These are phyloP conservation scores for Sclerotinia trifoliorum DNA, from an alignment of 2,329 filamentous ascomycete genomes.

Conservation along the genomic window DNA sequence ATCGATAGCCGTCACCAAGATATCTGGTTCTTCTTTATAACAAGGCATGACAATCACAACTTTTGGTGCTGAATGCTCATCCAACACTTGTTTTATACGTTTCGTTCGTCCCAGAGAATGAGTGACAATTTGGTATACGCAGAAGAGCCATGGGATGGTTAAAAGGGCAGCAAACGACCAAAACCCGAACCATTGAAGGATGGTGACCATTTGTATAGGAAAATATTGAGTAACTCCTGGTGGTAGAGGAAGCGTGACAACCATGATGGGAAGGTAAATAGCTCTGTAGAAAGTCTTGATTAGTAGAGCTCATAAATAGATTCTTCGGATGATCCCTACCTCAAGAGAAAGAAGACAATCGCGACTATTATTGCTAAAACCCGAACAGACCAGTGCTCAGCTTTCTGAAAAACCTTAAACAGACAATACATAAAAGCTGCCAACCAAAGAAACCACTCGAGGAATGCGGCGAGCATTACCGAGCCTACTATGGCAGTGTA, in stretches of 20 bases:
- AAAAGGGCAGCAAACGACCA: slow-evolving; percentile 86
- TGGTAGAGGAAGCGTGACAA: slow-evolving; percentile 86
- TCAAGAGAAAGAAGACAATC: slow-evolving; percentile 68
- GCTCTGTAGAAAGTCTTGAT: slow-evolving; percentile 49
- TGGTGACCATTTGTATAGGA: slow-evolving; percentile 63
- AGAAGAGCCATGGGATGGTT: slow-evolving; percentile 88
- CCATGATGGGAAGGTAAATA: slow-evolving; percentile 90
- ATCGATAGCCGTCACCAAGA: slow-evolving; percentile 82
- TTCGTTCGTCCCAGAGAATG: slow-evolving; percentile 80
- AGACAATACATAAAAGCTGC: slow-evolving; percentile 93
- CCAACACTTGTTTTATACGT: slow-evolving; percentile 78
- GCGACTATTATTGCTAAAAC: slow-evolving; percentile 75
- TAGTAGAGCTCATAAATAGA: background rate
- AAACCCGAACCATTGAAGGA: slow-evolving; percentile 93
- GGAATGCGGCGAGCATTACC: slow-evolving; percentile 77
- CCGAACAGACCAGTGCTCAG: slow-evolving; percentile 81
- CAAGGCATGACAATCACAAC: slow-evolving; percentile 96
- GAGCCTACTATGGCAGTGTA: slow-evolving; percentile 79
- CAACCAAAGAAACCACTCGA: slow-evolving; percentile 95
- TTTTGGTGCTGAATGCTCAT: slow-evolving; percentile 85
- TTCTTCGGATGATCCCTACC: slow-evolving; percentile 52
- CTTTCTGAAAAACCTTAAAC: slow-evolving; percentile 82
- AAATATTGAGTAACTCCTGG: slow-evolving; percentile 69
- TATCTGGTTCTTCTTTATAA: slow-evolving; percentile 84
- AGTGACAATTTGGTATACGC: slow-evolving; percentile 86